Conservation (phyloP, 2,329 filamentous ascomycete genomes). For the Penicillium crustosum region DNA sequence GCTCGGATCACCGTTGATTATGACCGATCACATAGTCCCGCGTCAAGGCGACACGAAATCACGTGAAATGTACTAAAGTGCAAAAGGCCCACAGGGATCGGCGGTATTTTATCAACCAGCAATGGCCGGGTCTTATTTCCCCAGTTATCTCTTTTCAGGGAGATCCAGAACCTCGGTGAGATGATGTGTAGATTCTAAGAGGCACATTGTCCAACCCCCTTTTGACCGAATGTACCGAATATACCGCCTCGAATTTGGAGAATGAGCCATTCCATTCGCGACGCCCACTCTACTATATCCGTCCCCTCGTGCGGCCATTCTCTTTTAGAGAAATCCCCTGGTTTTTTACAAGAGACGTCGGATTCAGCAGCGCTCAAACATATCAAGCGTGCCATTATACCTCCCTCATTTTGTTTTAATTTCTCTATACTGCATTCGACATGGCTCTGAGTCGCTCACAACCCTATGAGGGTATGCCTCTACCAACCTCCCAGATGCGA, state of each 20-base stretch:
- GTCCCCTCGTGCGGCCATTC: neutral
- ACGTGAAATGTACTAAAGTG: slow-evolving; percentile 19
- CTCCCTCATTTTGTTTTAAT: neutral
- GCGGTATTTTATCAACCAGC: slow-evolving; percentile 4
- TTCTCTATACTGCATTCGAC: neutral
- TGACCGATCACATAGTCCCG: slow-evolving; percentile 22
- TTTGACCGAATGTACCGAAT: neutral
- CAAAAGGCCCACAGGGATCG: slow-evolving; percentile 19
- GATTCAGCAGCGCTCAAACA: neutral
- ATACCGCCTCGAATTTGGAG: neutral
- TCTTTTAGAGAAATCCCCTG: neutral
- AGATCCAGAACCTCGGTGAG: neutral
- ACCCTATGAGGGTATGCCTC: slow-evolving; percentile 11
- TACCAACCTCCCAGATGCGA: slow-evolving; percentile 9
- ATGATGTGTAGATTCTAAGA: neutral
- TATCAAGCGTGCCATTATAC: neutral
- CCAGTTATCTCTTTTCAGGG: neutral
- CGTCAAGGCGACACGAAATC: slow-evolving; percentile 25
- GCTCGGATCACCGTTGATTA: slow-evolving; percentile 16
- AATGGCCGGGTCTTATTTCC: slow-evolving; percentile 8
- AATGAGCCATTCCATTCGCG: slow-evolving; percentile 2
- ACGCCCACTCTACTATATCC: neutral
- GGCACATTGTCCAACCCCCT: neutral
- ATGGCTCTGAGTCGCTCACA: slow-evolving; percentile 20
- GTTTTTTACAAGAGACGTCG: neutral